Conservation (phyloP, 164 flowering plant species). For the Euptelea pleiosperma region DNA sequence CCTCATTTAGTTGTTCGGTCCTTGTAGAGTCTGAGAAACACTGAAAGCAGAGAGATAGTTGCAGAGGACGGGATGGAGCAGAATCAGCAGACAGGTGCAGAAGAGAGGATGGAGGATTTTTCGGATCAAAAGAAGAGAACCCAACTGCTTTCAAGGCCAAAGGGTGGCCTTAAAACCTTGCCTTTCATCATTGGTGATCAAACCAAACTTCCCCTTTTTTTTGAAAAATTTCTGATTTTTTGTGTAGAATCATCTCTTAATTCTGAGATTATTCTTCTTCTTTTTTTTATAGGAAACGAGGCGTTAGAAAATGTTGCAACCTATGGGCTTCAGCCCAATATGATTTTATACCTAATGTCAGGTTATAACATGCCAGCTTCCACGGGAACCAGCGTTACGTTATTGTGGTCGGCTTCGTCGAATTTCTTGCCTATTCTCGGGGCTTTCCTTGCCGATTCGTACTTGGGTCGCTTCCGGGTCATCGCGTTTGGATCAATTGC, state of each 20-base stretch:
- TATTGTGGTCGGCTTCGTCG: constrained; percentile 37
- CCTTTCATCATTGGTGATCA: constrained; percentile 42
- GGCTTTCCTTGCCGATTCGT: constrained; percentile 54
- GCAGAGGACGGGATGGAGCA: not conserved
- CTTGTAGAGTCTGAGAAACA: too few species aligned
- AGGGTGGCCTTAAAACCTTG: constrained; percentile 46
- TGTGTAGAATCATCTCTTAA: not conserved
- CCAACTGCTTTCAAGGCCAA: not conserved
- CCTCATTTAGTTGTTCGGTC: too few species aligned
- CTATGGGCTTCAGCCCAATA: constrained; percentile 41
- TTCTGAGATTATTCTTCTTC: not conserved
- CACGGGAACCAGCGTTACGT: constrained; percentile 28
- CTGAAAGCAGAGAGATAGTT: not conserved
- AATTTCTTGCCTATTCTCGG: constrained; percentile 39
- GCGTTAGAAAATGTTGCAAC: constrained; percentile 47
- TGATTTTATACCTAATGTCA: constrained; percentile 41
- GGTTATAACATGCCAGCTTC: constrained; percentile 31
- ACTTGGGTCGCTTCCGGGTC: constrained; percentile 45
- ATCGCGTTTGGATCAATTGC: constrained; percentile 38
- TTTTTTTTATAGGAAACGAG: constrained; percentile 44
- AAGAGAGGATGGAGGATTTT: too few species aligned
- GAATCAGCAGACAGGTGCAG: too few species aligned
- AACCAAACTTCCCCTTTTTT: too few species aligned
- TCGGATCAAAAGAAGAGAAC: not conserved
- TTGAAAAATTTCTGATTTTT: too few species aligned